These are phyloP conservation scores for Eucalyptus polyanthemos DNA, from an alignment of 345 rosid species.

Conservation along the genomic window DNA sequence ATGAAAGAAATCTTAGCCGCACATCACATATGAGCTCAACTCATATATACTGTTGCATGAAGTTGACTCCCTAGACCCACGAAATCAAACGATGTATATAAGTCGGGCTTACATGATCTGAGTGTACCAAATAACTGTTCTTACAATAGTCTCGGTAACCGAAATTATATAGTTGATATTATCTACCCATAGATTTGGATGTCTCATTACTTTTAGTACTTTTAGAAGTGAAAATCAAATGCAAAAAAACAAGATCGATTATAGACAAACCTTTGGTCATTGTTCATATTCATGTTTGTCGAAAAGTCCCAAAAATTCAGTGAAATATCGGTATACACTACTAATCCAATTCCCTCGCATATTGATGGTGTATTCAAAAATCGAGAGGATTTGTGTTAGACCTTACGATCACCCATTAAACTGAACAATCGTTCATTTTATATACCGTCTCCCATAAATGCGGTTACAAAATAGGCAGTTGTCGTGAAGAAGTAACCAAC, in stretches of 20 bases:
- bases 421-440: accelerated
- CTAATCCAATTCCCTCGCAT: accelerated
- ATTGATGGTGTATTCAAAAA: too few species aligned
- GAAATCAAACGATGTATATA: background rate
- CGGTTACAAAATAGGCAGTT: accelerated
- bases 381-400: accelerated
- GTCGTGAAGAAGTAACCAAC: too few species aligned
- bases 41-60: background rate
- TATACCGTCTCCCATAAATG: accelerated
- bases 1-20: background rate
- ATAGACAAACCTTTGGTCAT: accelerated
- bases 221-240: too few species aligned
- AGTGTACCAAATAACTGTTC: background rate
- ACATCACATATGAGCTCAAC: background rate
- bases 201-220: too few species aligned
- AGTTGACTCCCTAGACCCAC: background rate
- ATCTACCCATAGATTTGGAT: background rate
- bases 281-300: too few species aligned
- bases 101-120: background rate
- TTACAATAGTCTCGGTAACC: background rate
- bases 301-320: too few species aligned
- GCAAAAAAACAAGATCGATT: accelerated
- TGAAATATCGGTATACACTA: too few species aligned
- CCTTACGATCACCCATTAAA: too few species aligned
- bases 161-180: too few species aligned